These are phyloP conservation scores for Isatis tinctoria DNA, from an alignment of 345 rosid genomes.

Conservation along the genomic window DNA sequence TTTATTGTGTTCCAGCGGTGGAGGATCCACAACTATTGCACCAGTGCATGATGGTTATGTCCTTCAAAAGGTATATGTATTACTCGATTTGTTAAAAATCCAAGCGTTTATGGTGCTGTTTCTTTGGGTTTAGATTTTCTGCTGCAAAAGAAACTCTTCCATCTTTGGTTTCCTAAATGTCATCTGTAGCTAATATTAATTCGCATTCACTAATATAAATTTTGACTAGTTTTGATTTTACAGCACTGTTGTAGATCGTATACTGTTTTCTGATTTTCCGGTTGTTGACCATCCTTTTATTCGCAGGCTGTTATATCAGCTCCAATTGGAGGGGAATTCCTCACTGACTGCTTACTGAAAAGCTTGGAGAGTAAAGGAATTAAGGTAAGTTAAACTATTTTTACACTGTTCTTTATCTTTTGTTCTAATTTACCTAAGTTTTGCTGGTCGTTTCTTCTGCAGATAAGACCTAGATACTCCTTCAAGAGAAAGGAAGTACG, in stretches of 20 bases:
- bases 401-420: neutral
- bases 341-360: slow-evolving; percentile 89
- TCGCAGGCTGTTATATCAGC: slow-evolving; percentile 70
- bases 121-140: slow-evolving; percentile 1
- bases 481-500: slow-evolving; percentile 95
- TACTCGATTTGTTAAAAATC: neutral
- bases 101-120: neutral
- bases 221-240: neutral
- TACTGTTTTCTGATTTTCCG: neutral
- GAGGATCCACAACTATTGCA: slow-evolving; percentile 94
- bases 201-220: neutral
- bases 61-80: slow-evolving; percentile 77
- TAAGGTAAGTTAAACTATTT: slow-evolving; percentile 46
- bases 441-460: slow-evolving; percentile 29
- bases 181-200: neutral
- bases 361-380: slow-evolving; percentile 97
- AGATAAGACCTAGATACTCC: slow-evolving; percentile 97
- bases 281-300: slow-evolving; percentile 13
- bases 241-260: neutral
- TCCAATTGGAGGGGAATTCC: slow-evolving; percentile 93
- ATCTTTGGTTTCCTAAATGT: neutral
- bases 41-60: slow-evolving; percentile 99
- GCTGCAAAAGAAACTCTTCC: neutral
- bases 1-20: slow-evolving; percentile 59
- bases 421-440: neutral